phyloP scores from a whole-genome alignment of 2,329 filamentous ascomycete species.

The Periconia digitata region DNA sequence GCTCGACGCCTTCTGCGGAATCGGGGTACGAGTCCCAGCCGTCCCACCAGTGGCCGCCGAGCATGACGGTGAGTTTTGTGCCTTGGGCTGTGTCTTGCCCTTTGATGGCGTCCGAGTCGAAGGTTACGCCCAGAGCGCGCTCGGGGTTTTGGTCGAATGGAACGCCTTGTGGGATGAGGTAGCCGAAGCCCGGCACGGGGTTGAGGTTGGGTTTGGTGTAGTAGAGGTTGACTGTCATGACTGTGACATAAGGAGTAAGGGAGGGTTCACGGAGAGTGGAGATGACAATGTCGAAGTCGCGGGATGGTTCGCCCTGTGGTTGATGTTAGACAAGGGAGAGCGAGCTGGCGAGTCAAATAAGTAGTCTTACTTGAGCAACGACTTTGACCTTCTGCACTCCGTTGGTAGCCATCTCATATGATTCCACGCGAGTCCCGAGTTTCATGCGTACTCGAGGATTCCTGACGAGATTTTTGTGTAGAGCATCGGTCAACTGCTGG shows the following conservation, averaged over 20 bases:
- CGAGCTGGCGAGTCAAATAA: background rate
- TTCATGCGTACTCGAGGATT: constrained; percentile 45
- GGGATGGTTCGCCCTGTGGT: constrained; percentile 13
- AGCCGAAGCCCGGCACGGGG: constrained; percentile 77
- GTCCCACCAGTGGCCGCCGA: constrained; percentile 93
- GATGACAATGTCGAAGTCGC: constrained; percentile 33
- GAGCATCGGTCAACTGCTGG: constrained; percentile 40
- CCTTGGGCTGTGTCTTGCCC: constrained; percentile 62
- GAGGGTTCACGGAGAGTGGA: constrained; percentile 46
- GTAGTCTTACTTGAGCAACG: constrained; percentile 23
- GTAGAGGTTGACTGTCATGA: constrained; percentile 92
- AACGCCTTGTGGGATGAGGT: constrained; percentile 79
- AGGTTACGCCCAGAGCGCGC: constrained; percentile 84
- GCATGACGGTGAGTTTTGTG: constrained; percentile 90
- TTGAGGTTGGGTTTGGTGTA: constrained; percentile 68
- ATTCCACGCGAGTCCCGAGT: constrained; percentile 32
- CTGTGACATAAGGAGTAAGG: constrained; percentile 68
- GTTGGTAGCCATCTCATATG: constrained; percentile 17
- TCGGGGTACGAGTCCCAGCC: constrained; percentile 63
- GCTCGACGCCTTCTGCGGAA: constrained; percentile 64
- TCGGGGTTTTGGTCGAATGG: constrained; percentile 75
- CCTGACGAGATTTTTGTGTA: constrained; percentile 41
- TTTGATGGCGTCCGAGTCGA: constrained; percentile 71
- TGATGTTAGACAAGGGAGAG: constrained; percentile 11
- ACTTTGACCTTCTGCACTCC: constrained; percentile 22